Percentiles rank a stretch among this genome's conserved stretches.
Evolutionary conservation across 1,284 basidiomycete genomes (phyloP).

Genomic region (Exobasidium cylindrosporum): DNA sequence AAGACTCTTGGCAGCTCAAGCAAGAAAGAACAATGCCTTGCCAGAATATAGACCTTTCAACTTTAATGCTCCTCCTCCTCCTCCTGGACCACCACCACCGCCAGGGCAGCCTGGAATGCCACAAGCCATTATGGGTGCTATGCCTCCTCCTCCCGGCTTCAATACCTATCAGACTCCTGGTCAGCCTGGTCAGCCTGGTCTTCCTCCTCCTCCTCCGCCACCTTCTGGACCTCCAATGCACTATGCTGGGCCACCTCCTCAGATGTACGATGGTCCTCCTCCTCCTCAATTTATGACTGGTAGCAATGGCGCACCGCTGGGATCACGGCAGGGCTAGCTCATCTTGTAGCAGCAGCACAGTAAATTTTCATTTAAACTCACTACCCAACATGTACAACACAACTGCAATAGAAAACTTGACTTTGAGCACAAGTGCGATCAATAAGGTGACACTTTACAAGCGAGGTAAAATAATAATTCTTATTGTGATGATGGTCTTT

Average conservation of each 20-base stretch:
- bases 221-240: not conserved
- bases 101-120: constrained; percentile 62
- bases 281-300: constrained; percentile 18
- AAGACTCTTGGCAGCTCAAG: constrained; percentile 87
- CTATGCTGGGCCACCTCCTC: constrained; percentile 2
- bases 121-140: constrained; percentile 44
- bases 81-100: constrained; percentile 48
- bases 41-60: constrained; percentile 51
- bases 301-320: constrained; percentile 16
- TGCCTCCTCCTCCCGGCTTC: constrained; percentile 57
- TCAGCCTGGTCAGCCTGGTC: constrained; percentile 4
- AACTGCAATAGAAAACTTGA: too few species aligned
- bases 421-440: too few species aligned
- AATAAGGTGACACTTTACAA: too few species aligned
- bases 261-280: constrained; percentile 7
- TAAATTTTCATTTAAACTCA: too few species aligned
- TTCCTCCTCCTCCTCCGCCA: constrained; percentile 3
- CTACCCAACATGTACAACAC: too few species aligned
- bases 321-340: constrained; percentile 11
- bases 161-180: not conserved
- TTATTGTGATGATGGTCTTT: too few species aligned
- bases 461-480: too few species aligned
- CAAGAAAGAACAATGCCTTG: constrained; percentile 86
- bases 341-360: not conserved
- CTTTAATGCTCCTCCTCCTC: constrained; percentile 34